Evolutionary conservation across 148 eudicot genomes (phyloP), one percentile per base, ranked within the genome.

Genomic region (Rhododendron henanense): DNA sequence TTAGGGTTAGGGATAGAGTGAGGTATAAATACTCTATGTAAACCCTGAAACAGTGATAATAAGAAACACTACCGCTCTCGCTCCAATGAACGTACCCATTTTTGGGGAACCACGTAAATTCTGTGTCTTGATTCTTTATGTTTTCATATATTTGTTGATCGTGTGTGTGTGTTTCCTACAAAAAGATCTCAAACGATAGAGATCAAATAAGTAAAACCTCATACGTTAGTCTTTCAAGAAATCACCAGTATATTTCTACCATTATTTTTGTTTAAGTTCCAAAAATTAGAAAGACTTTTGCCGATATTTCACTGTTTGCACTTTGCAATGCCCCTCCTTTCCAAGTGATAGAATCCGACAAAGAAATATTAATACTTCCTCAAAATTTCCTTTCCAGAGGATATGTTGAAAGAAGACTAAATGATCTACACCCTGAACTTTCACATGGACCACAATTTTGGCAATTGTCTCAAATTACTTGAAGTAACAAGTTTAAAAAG

Each of bases 401-500:
- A 77, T 41, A 77, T 2, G 51, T 21, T 37, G 50, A 77, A 41
- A 77, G n/a, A 77, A 78, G 47, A 78, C 81, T 78, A 45, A 33
- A 31, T 23, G 28, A 44, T 13, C 81, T 21, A 45, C 53, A 47
- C 18, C 33, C 28, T 23, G 50, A 41, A 45, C 28, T 7, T 44
- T 44, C 25, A 74, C 18, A 23, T 44, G n/a, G 48, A 44, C 31
- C 23, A 44, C 11, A 45, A 19, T 14, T 44, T 9, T 6, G 16
- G 81, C 25, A 44, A n/a, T 78, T 78, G 80, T 78, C 35, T 78
- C 28, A n/a, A 78, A 45, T 41, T 76, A 76, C 25, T 76, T 76
- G 45, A 78, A 78, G 81, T 8, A 8, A 41, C 79, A 19, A 8
- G 28, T 77, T 77, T 41, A 78, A 39, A 6, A 75, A 59, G n/a